These are phyloP conservation scores for Anthracocystis panici-leucophaei DNA, from an alignment of 1,284 basidiomycete genomes.

Conservation along the genomic window DNA sequence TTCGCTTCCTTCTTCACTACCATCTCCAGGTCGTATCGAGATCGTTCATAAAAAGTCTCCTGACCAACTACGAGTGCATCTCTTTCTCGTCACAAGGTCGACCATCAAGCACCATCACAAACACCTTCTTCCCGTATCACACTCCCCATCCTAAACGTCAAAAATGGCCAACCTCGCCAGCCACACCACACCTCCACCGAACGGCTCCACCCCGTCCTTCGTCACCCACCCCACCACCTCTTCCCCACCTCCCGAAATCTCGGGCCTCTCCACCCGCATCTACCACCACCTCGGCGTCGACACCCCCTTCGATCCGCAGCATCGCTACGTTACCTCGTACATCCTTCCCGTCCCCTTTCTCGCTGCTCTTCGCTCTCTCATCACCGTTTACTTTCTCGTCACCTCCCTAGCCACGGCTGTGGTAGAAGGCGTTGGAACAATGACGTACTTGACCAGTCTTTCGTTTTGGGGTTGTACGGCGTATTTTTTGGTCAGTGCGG, in stretches of 20 bases:
- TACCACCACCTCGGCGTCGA: slow-evolving; percentile 65
- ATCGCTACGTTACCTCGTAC: slow-evolving; percentile 76
- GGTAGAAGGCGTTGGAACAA: slow-evolving; percentile 56
- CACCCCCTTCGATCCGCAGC: slow-evolving; percentile 74
- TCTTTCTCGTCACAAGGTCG: no score
- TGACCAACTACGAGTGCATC: no score
- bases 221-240: not conserved
- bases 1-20: not conserved
- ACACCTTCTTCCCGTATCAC: not conserved
- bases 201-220: slow-evolving; percentile 13
- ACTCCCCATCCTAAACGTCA: not conserved
- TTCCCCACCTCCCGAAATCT: slow-evolving; percentile 16
- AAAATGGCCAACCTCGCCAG: slow-evolving; percentile 39
- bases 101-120: not conserved
- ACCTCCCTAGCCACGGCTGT: slow-evolving; percentile 71
- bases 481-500: slow-evolving; percentile 42
- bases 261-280: slow-evolving; percentile 41
- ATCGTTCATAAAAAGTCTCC: not conserved
- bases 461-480: slow-evolving; percentile 42
- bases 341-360: slow-evolving; percentile 73
- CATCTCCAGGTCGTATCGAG: not conserved
- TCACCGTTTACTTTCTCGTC: slow-evolving; percentile 75
- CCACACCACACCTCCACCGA: slow-evolving; percentile 24
- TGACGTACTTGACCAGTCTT: slow-evolving; percentile 44
- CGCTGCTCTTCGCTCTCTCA: slow-evolving; percentile 72